phyloP scores from a whole-genome alignment of 345 rosid species.

The Eucalyptus pauciflora region DNA sequence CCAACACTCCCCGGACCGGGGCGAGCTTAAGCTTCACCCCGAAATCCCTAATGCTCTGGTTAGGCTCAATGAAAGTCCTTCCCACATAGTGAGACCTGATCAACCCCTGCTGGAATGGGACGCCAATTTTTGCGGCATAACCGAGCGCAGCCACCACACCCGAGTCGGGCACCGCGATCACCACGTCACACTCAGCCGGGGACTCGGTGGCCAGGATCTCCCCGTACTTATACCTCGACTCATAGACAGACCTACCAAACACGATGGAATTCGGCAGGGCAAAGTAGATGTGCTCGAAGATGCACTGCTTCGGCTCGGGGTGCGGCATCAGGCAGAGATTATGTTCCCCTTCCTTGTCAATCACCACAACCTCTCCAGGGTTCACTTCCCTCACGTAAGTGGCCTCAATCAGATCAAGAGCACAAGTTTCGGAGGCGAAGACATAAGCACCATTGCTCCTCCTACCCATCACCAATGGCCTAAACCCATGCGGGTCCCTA shows the following conservation, averaged over 20 bases:
- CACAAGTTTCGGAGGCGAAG: conserved; percentile 94
- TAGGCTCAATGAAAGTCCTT: conserved; percentile 89
- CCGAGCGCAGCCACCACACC: conserved; percentile 97
- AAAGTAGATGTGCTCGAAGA: conserved; percentile 91
- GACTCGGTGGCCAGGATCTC: conserved; percentile 75
- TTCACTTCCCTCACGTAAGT: conserved; percentile 83
- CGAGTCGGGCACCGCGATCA: conserved; percentile 94
- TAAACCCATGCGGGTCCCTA: conserved; percentile 82
- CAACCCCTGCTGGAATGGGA: conserved; percentile 75
- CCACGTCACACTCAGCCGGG: conserved; percentile 86
- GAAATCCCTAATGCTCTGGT: conserved; percentile 90
- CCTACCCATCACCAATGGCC: conserved; percentile 94
- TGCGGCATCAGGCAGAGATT: conserved; percentile 68
- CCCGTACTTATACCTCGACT: conserved; percentile 60
- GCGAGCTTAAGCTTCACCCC: conserved; percentile 95
- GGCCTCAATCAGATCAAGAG: conserved; percentile 96
- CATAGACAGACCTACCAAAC: conserved; percentile 81
- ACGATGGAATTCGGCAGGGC: conserved; percentile 79
- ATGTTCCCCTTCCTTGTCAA: conserved; percentile 79
- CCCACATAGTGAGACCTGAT: conserved; percentile 96
- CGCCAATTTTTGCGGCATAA: conserved; percentile 78
- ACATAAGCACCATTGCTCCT: conserved; percentile 91
- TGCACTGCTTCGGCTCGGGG: conserved; percentile 75
- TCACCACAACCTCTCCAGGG: conserved; percentile 88
- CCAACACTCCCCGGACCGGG: conserved; percentile 72